Evolutionary conservation across 2,329 filamentous ascomycete genomes (phyloP), one percentile per base, ranked within the genome.

Genomic region (Pseudovirgaria hyperparasitica): DNA sequence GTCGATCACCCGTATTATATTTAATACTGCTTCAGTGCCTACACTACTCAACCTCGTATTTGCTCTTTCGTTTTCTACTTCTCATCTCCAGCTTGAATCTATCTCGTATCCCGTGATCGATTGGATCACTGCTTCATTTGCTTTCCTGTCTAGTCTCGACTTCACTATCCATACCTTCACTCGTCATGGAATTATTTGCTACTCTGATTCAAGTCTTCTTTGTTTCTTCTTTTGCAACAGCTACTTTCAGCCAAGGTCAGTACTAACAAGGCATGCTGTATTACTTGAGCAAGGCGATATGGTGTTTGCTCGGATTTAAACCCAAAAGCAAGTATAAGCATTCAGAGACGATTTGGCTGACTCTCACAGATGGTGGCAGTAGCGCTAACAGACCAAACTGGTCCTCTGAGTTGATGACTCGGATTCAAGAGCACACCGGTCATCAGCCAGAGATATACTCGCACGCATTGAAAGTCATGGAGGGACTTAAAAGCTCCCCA

Each of bases 401-500:
- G 9, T 9, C 9, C 9, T 25, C 22, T 11, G 33, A 38, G 22
- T 20, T 42, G n/a, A 29, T 26, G 10, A 31, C 38, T 4, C 34
- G 36, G 31, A 34, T 43, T 12, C 36, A 36, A 10, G 16, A 31
- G 9, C 27, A 33, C 5, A 30, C 40, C 7, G 26, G 35, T 14
- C 25, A 41, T 19, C 34, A 46, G 20, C 38, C 37, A 23, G 43
- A 40, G 3, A 37, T 60, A n/a, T 57, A 61, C 22, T 46, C 43
- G 3, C 41, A 58, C 27, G 62, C 62, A 3, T 37, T 64, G 11
- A 43, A 52, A 3, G 40, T 64, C 3, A 45, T 70, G 4, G 43
- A 58, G 9, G 54, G 55, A 0, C 50, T 67, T 40, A 50, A 60
- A 24, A 48, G 34, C 9, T 31, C 57, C 7, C 57, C 65, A 2